Percentiles rank a stretch among this genome's conserved stretches.
Conservation (phyloP, 441 rosid species). For the Geranium incanum region DNA sequence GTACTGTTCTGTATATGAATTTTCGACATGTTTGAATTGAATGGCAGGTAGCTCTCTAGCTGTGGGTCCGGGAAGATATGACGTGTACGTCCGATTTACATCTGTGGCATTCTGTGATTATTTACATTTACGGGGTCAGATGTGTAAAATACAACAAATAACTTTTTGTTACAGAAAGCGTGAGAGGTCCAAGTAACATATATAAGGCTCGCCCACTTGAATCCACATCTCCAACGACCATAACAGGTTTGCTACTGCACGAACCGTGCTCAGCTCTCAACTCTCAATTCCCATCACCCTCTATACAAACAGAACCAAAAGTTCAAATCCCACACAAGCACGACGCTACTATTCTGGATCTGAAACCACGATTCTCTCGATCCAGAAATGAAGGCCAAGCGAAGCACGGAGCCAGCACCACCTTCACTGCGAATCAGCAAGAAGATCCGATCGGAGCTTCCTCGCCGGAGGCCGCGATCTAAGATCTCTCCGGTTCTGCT, state of each 20-base stretch:
- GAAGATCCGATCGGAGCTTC: slow-evolving; percentile 56
- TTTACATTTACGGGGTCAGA: no score
- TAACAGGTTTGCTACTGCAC: no score
- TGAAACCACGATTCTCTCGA: neutral
- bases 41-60: no score
- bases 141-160: no score
- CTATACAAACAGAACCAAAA: neutral
- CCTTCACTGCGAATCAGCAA: slow-evolving; percentile 28
- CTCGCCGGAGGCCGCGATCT: slow-evolving; percentile 42
- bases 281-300: neutral
- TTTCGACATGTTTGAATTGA: neutral
- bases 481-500: slow-evolving; percentile 38
- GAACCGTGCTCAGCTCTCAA: no score
- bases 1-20: neutral
- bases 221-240: no score
- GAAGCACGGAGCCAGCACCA: slow-evolving; percentile 24
- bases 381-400: slow-evolving; percentile 13
- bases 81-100: no score
- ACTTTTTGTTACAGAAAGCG: no score
- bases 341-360: slow-evolving; percentile 11
- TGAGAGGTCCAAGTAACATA: no score
- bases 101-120: no score
- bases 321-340: slow-evolving; percentile 1
- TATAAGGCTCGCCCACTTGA: no score
- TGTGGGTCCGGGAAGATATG: no score